Evolutionary conservation across 2,329 filamentous ascomycete species (phyloP).

Genomic region (Coleophoma cylindrospora): DNA sequence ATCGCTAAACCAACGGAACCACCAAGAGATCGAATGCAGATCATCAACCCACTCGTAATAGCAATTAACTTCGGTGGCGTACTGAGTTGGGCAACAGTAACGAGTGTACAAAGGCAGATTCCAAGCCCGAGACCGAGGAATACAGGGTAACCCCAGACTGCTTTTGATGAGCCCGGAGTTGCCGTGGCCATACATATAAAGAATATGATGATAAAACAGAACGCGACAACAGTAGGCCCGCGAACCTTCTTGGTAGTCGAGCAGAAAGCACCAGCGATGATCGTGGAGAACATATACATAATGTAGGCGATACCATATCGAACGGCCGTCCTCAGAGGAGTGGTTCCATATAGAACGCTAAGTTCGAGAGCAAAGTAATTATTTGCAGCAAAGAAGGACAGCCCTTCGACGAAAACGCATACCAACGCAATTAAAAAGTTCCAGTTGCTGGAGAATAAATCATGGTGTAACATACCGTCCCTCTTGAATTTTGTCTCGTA

Average conservation of each 20-base stretch:
- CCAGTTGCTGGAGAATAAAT: conserved; percentile 27
- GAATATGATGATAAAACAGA: not conserved
- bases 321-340: conserved; percentile 25
- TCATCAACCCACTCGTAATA: conserved; percentile 24
- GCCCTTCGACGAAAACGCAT: conserved; percentile 30
- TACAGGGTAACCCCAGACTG: conserved; percentile 30
- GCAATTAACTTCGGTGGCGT: conserved; percentile 29
- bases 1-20: conserved; percentile 43
- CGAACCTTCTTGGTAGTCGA: conserved; percentile 19
- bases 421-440: conserved; percentile 30
- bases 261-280: conserved; percentile 21
- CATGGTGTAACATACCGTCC: conserved; percentile 35
- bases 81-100: conserved; percentile 31
- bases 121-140: conserved; percentile 28
- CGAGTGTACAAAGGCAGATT: conserved; percentile 27
- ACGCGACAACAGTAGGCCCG: conserved; percentile 13
- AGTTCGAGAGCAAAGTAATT: conserved; percentile 34
- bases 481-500: conserved; percentile 30
- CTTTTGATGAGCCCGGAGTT: conserved; percentile 10
- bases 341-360: conserved; percentile 29
- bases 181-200: conserved; percentile 33
- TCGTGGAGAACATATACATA: conserved; percentile 21
- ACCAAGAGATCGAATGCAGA: conserved; percentile 34
- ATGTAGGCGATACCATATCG: conserved; percentile 29
- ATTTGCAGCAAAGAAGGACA: conserved; percentile 34